Conservation (phyloP, 192 early-diverging fungal genomes). For the Ambispora gerdemannii region DNA sequence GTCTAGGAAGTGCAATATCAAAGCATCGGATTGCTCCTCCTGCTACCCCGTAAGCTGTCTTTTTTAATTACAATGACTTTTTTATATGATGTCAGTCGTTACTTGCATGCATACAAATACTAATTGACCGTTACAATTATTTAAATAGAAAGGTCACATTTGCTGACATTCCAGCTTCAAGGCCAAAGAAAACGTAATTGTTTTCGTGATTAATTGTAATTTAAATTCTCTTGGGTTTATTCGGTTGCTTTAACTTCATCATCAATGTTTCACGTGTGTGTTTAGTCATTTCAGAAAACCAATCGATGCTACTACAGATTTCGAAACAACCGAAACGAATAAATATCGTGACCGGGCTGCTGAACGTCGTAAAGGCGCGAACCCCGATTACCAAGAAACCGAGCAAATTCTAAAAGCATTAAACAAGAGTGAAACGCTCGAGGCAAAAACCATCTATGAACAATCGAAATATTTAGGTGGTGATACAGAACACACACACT, state of each 20-base stretch:
- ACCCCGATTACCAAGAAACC: slow-evolving; percentile 63
- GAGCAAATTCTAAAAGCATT: slow-evolving; percentile 55
- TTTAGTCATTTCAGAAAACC: slow-evolving; percentile 25
- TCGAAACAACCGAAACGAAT: slow-evolving; percentile 24
- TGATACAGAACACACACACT: slow-evolving; percentile 80
- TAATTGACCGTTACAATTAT: too few species aligned
- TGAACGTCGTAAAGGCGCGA: slow-evolving; percentile 73
- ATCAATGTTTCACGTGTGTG: slow-evolving; percentile 15
- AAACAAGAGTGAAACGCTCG: slow-evolving; percentile 41
- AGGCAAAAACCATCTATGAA: slow-evolving; percentile 58
- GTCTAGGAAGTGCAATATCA: slow-evolving; percentile 30
- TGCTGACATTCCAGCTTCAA: slow-evolving; percentile 6
- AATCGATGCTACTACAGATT: slow-evolving; percentile 33
- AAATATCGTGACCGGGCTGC: slow-evolving; percentile 91
- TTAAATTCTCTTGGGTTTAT: neutral
- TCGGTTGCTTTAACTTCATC: neutral
- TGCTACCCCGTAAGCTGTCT: slow-evolving; percentile 39
- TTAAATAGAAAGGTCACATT: too few species aligned
- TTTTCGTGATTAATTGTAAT: neutral
- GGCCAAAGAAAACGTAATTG: slow-evolving; percentile 25
- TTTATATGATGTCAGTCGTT: too few species aligned
- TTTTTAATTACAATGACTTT: too few species aligned
- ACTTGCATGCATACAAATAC: too few species aligned
- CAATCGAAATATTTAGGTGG: slow-evolving; percentile 90
- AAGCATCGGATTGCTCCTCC: slow-evolving; percentile 29